Conservation (phyloP, 805 yeast genomes). For the Kodamaea kaohsiungensis region DNA sequence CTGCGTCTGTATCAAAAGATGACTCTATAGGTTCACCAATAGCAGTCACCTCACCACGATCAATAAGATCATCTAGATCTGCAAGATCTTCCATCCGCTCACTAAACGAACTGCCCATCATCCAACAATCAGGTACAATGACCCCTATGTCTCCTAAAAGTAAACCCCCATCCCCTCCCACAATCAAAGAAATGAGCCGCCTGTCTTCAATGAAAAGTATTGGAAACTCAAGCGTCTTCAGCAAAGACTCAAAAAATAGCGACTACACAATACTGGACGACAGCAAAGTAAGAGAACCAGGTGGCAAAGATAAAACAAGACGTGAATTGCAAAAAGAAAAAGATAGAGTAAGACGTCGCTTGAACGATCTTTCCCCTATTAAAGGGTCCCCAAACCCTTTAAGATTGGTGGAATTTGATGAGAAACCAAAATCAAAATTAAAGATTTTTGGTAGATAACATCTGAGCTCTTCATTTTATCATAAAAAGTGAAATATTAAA, state of each 20-base stretch:
- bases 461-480: too few species aligned
- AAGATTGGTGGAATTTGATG: slow-evolving; percentile 9
- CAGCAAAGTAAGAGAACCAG: not conserved
- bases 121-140: slow-evolving; percentile 8
- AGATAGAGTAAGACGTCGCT: not conserved
- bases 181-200: slow-evolving; percentile 1
- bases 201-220: slow-evolving; percentile 9
- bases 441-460: slow-evolving; percentile 7
- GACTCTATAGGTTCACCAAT: slow-evolving; percentile 10
- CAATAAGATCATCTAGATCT: not conserved
- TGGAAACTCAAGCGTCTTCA: slow-evolving; percentile 10
- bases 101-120: slow-evolving; percentile 1
- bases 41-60: slow-evolving; percentile 9
- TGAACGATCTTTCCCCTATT: slow-evolving; percentile 11
- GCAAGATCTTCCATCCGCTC: slow-evolving; percentile 1
- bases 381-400: slow-evolving; percentile 15
- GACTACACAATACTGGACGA: slow-evolving; percentile 6
- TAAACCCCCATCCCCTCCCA: not conserved
- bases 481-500: too few species aligned
- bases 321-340: not conserved
- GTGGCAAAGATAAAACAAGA: not conserved
- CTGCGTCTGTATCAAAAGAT: slow-evolving; percentile 3
- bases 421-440: slow-evolving; percentile 14
- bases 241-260: slow-evolving; percentile 11
- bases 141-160: not conserved